A percentile compares a stretch with the other conserved stretches of the same genome.
Conservation (phyloP, 331 rosid genomes). For the Pyracantha coccinea region DNA sequence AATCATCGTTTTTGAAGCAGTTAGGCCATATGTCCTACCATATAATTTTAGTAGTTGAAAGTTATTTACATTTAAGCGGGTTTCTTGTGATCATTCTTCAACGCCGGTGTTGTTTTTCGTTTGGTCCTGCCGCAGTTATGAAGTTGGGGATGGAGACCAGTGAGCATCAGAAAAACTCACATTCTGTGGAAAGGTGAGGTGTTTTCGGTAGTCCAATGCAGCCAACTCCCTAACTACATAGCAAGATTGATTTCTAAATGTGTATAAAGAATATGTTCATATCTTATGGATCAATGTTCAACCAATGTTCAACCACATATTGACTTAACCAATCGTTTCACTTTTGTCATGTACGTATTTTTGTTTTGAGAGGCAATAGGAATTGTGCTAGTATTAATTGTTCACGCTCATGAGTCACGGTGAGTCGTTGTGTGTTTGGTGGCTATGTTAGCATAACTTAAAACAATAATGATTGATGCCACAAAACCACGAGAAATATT, state of each 20-base stretch:
- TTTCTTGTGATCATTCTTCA: neutral
- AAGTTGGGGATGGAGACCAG: neutral
- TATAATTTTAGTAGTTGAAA: conserved; percentile 5
- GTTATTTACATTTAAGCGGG: neutral
- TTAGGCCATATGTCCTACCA: conserved; percentile 8
- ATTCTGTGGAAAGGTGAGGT: neutral
- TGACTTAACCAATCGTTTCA: neutral
- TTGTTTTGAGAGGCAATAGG: no score
- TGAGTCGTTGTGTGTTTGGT: no score
- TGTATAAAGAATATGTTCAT: neutral
- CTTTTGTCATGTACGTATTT: neutral
- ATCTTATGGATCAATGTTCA: neutral
- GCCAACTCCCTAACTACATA: neutral
- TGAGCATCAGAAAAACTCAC: neutral
- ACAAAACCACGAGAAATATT: no score
- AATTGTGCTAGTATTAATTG: no score
- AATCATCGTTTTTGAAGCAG: conserved; percentile 19
- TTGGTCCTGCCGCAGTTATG: neutral
- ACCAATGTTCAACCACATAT: neutral
- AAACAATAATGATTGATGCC: no score
- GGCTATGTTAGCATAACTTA: no score
- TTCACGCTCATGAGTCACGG: no score
- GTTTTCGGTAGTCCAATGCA: neutral
- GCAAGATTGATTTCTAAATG: neutral
- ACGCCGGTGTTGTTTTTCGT: neutral